Base-by-base conservation (phyloP, 2,329 filamentous ascomycete species). In the Fusarium bactridioides region DNA sequence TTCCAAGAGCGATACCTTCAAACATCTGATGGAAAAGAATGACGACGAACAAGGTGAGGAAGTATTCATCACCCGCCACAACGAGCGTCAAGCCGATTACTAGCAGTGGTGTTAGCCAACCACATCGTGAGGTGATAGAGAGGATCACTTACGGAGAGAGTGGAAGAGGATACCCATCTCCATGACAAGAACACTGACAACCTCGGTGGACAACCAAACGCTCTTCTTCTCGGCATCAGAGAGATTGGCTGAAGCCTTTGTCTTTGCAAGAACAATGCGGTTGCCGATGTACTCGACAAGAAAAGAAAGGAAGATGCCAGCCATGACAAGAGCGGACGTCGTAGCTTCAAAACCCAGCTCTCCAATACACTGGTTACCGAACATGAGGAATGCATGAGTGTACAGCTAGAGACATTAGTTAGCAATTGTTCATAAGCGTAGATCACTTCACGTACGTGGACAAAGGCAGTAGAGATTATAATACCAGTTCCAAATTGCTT, bases 21-120 rank as follows among this genome's bases (percentile, higher is more conserved):
- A 95, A 93, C 83, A 93, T 89, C 76, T 94, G 92, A 77, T 94
- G 92, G 82, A 94, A 94, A 63, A 94, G 82, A 64, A 94, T 93
- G 60, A 94, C 92, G 47, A 88, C 79, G 66, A 89, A 88, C n/a
- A 90, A 83, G 4, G 86, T 88, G 60, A 85, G 78, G 80, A 89
- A 89, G 74, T 85, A 87, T 41, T 82, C 83, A 72, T 90, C 88
- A 6, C 84, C 87, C 2, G 88, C 84, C 5, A 90, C 88, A n/a
- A 89, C 88, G 4, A 91, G 84, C 0, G 90, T 91, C 40, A 92
- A 79, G 27, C 89, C 89, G 41, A 92, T 90, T 12, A 92, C 88
- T 89, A 31, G 37, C 15, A 33, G n/a, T 11, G 44, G 44, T 70
- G 58, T 68, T 43, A 66, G 64, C 40, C 21, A 23, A 16, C 18